These are phyloP conservation scores for Galeopsis tetrahit DNA, from an alignment of 257 asterid species.

Conservation along the genomic window DNA sequence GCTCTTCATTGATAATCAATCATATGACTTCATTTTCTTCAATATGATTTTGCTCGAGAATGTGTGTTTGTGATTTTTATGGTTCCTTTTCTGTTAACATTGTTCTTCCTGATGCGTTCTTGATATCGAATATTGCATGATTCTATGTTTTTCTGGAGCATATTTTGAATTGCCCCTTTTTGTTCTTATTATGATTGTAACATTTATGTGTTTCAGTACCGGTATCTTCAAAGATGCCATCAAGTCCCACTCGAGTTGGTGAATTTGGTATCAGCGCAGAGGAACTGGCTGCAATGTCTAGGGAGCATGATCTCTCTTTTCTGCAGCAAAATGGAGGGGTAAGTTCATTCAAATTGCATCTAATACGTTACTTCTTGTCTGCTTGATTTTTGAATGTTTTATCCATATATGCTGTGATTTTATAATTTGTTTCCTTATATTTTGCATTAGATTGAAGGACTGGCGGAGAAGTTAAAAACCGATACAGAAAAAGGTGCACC, in stretches of 20 bases:
- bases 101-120: conserved; percentile 5
- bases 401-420: background rate
- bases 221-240: conserved; percentile 47
- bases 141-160: background rate
- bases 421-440: conserved; percentile 12
- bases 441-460: conserved; percentile 61
- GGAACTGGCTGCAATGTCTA: conserved; percentile 68
- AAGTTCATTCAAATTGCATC: conserved; percentile 45
- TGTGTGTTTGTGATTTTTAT: background rate
- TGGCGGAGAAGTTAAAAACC: conserved; percentile 69
- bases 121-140: background rate
- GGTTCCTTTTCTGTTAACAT: conserved; percentile 6
- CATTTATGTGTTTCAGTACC: conserved; percentile 45
- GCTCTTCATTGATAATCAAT: background rate
- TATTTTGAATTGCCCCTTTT: conserved; percentile 3
- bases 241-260: conserved; percentile 50
- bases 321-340: conserved; percentile 87
- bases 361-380: background rate
- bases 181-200: conserved; percentile 7
- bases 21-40: background rate
- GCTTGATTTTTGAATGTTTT: background rate
- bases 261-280: conserved; percentile 79
- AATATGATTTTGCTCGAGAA: conserved; percentile 4
- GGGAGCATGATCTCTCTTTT: conserved; percentile 60
- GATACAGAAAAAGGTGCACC: conserved; percentile 67